Evolutionary conservation across 495 filamentous ascomycete genomes (phyloP).

Genomic region (Penicillium tannophilum): DNA sequence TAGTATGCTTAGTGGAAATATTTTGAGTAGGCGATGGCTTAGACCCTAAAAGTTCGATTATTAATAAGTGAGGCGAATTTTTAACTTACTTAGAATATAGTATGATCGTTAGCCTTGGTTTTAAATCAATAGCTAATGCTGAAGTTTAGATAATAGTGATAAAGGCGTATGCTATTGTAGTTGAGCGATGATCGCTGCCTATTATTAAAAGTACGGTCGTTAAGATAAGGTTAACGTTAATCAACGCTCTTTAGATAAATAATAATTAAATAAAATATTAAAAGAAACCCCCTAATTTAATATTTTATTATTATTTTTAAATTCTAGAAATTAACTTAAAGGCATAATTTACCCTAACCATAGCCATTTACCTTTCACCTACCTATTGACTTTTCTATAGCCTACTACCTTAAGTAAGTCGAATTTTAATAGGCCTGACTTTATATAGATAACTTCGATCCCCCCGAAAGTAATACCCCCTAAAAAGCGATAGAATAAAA

Average conservation of each 20-base stretch:
- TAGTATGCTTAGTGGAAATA: neutral
- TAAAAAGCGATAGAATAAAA: no score
- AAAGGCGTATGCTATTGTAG: neutral
- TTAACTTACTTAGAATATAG: neutral
- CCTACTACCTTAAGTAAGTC: neutral
- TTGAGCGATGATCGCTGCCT: neutral
- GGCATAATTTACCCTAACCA: neutral
- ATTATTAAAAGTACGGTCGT: neutral
- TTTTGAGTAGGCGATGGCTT: constrained; percentile 4
- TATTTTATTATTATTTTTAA: neutral
- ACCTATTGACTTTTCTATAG: neutral
- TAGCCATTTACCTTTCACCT: neutral
- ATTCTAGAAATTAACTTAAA: neutral
- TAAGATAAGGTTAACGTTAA: neutral
- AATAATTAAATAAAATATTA: neutral
- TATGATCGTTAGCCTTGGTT: neutral
- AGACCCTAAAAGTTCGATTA: constrained; percentile 2
- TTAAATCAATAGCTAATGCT: neutral
- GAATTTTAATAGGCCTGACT: no score
- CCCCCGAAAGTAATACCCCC: no score
- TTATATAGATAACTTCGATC: no score
- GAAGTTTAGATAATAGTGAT: neutral
- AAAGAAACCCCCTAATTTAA: neutral
- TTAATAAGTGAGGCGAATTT: neutral
- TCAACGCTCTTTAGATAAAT: neutral